Percentiles rank a stretch among this genome's conserved stretches.
These are phyloP conservation scores for Thielaviopsis punctulata DNA, from an alignment of 2,329 filamentous ascomycete genomes.

Conservation along the genomic window DNA sequence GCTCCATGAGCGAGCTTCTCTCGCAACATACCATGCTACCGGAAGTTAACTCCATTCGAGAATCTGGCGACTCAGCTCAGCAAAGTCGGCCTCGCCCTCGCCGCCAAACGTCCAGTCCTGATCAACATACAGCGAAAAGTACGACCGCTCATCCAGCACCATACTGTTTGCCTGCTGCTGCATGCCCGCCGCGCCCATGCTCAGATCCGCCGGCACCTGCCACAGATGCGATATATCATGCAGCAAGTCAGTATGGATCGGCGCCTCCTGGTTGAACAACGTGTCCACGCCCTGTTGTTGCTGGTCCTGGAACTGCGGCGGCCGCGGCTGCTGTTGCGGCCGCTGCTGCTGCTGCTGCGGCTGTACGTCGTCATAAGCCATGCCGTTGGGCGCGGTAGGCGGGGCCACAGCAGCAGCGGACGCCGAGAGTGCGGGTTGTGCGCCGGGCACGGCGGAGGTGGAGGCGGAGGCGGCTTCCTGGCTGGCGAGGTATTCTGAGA, in stretches of 20 bases:
- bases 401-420: background rate
- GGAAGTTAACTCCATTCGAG: constrained; percentile 8
- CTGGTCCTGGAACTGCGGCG: background rate
- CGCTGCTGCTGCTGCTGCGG: background rate
- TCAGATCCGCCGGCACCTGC: constrained; percentile 2
- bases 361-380: constrained; percentile 1
- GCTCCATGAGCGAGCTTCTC: background rate
- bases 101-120: constrained; percentile 11
- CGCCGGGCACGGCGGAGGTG: background rate
- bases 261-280: constrained; percentile 6
- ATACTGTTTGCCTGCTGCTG: constrained; percentile 5
- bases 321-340: constrained; percentile 1
- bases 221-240: constrained; percentile 11
- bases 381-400: background rate
- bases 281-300: constrained; percentile 3
- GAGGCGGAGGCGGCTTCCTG: background rate
- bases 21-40: background rate
- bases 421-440: background rate
- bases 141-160: constrained; percentile 8
- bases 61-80: constrained; percentile 9
- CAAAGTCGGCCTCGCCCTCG: constrained; percentile 10
- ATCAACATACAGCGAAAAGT: constrained; percentile 11
- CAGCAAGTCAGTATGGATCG: constrained; percentile 9
- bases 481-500: constrained; percentile 5
- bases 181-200: constrained; percentile 6